Evolutionary conservation across 345 rosid genomes (phyloP), one percentile per base, ranked within the genome.

Genomic region (Salix suchowensis): DNA sequence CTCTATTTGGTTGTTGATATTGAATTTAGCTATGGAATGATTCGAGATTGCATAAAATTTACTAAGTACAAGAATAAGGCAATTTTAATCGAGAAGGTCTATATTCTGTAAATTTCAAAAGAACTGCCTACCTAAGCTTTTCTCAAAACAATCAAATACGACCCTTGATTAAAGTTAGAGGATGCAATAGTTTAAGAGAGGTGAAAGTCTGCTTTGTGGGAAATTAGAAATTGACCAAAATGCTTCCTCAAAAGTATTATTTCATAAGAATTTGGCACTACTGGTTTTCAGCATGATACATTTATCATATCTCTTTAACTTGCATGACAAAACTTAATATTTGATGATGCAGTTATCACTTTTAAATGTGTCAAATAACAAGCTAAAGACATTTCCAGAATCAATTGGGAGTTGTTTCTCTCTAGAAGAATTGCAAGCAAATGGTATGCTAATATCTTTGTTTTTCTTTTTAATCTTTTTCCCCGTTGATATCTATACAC

Each of bases 381-480:
- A 89, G 81, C 80, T 95, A 84, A 95, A 87, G 86, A 85, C 89
- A 75, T 92, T 95, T 80, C 97, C 98, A n/a, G 97, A 93, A 81
- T 93, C 98, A 77, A 86, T 95, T 74, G 98, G 98, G 78, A 93
- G 94, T 82, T 95, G 97, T 86, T 89, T 86, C 83, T 88, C 98
- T 71, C 85, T 95, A 85, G 98, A 95, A 89, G 98, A 93, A 85
- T 58, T 95, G 69, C 93, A 89, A 79, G 97, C 97, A 66, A 88
- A 90, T 83, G 97, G 98, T 92, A 90, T 75, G 81, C 76, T 72
- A 39, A 39, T 58, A 39, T 55, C 16, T 60, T 18, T 74, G 15
- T 7, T 36, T 36, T 79, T 68, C 21, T 40, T 18, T n/a, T 58
- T 26, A 39, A 6, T 69, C 44, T 26, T 62, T 72, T 32, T 64